Evolutionary conservation across 495 filamentous ascomycete species (phyloP), one percentile per base, ranked within the genome.

Genomic region (Lophium mytilinum): DNA sequence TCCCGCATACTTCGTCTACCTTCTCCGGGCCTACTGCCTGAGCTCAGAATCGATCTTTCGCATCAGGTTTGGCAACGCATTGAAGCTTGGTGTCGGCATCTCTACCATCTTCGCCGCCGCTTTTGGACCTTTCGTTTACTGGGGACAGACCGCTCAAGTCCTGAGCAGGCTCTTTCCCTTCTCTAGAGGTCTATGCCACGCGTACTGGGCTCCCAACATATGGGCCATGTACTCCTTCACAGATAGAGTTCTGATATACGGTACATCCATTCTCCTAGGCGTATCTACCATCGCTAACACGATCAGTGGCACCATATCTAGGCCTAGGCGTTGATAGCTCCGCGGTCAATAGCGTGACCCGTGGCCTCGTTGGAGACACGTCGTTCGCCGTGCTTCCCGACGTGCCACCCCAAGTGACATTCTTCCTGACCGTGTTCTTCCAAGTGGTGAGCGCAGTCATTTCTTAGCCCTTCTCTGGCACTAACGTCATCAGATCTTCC

Each of bases 191-290:
- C 71, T 98, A 34, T 96, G 90, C 67, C 93, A 98, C 74, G 93
- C 93, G 0, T 98, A 98, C 70, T 98, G 93, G 93, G 93, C 93
- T 2, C 91, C 93, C 1, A 98, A 98, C 63, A 75, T 96, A 9
- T 98, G 93, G 93, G 90, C 93, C 0, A 80, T 98, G 74, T 98
- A 98, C 69, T 96, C 93, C 0, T 95, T 98, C 64, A 70, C 79
- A 0, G 93, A 98, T 62, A 78, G 93, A 49, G 72, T 87, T 33
- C 67, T 97, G 58, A 95, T 98, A 61, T 80, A 78, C 70, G 68
- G 89, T 93, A 73, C 65, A 82, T 73, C 17, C 19, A 53, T 2
- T 17, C 2, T 15, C 5, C 43, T 12, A n/a, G 17, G 35, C 37
- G 58, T 40, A 45, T 18, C 14, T 47, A 4, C 14, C 46, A 39